Percentiles rank a stretch among this genome's conserved stretches.
Conservation (phyloP, 495 filamentous ascomycete genomes). For the Gamarada debralockiae region DNA sequence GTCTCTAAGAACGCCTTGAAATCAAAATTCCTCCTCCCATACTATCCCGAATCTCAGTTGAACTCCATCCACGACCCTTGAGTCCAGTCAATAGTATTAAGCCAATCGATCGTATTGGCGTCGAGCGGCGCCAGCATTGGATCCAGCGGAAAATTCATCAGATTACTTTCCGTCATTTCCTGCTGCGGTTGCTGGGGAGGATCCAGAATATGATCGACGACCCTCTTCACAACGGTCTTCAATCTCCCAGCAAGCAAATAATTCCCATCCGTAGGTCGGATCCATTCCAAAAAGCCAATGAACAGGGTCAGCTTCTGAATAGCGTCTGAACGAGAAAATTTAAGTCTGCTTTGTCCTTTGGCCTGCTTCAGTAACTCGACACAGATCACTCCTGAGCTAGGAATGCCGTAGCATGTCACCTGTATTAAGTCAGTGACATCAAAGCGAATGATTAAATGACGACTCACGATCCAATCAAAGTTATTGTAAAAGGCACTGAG, state of each 20-base stretch:
- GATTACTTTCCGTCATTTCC: background rate
- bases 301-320: conserved; percentile 11
- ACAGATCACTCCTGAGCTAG: conserved; percentile 9
- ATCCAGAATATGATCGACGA: conserved; percentile 10
- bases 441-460: background rate
- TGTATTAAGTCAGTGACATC: background rate
- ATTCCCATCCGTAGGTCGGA: conserved; percentile 15
- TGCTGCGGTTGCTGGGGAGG: background rate
- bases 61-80: conserved; percentile 22
- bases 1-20: too few relatives aligned
- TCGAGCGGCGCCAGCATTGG: conserved; percentile 14
- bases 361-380: conserved; percentile 11
- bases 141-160: conserved; percentile 6
- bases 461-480: conserved; percentile 14
- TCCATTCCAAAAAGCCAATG: conserved; percentile 16
- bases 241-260: conserved; percentile 4
- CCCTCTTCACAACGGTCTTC: conserved; percentile 2
- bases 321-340: conserved; percentile 10
- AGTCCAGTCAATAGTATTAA: conserved; percentile 27
- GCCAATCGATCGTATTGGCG: conserved; percentile 11
- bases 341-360: background rate
- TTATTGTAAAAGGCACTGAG: background rate
- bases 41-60: conserved; percentile 1
- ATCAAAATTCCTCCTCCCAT: too few relatives aligned
- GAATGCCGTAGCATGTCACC: conserved; percentile 11